Percentiles rank a stretch among this genome's conserved stretches.
Conservation (phyloP, 441 rosid genomes). For the Croton laevigatus region DNA sequence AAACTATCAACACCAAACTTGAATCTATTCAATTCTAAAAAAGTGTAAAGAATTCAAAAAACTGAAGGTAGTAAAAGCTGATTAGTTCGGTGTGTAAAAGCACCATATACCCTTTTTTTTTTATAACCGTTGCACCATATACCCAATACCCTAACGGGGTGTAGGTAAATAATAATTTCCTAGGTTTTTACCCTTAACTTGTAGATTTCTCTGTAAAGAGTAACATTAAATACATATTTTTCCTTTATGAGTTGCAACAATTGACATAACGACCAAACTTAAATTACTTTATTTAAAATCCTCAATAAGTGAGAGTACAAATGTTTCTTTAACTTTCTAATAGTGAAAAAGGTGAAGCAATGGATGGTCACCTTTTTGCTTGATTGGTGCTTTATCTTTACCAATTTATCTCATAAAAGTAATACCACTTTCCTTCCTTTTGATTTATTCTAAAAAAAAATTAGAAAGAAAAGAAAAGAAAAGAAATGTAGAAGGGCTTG, state of each 20-base stretch:
- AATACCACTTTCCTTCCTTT: constrained; percentile 40
- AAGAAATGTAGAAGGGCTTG: constrained; percentile 17
- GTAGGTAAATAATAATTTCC: too few species aligned
- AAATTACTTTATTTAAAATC: neutral
- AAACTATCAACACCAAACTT: too few species aligned
- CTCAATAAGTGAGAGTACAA: constrained; percentile 11
- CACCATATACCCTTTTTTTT: too few species aligned
- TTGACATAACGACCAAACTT: constrained; percentile 14
- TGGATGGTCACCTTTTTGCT: constrained; percentile 40
- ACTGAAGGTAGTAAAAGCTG: too few species aligned
- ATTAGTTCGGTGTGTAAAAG: too few species aligned
- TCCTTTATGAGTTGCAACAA: constrained; percentile 7
- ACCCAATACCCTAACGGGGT: too few species aligned
- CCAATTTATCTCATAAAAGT: constrained; percentile 36
- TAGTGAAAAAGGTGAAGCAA: constrained; percentile 33
- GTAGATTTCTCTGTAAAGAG: too few species aligned
- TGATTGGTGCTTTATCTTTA: constrained; percentile 37
- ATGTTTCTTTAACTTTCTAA: constrained; percentile 28
- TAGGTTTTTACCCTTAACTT: too few species aligned
- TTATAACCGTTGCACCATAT: too few species aligned
- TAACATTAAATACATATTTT: neutral
- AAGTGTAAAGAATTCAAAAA: too few species aligned
- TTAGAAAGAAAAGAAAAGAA: neutral
- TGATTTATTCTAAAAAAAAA: constrained; percentile 33
- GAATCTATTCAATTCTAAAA: too few species aligned